Evolutionary conservation across 768 basidiomycete species (phyloP).

Genomic region (Dendrothele bispora): DNA sequence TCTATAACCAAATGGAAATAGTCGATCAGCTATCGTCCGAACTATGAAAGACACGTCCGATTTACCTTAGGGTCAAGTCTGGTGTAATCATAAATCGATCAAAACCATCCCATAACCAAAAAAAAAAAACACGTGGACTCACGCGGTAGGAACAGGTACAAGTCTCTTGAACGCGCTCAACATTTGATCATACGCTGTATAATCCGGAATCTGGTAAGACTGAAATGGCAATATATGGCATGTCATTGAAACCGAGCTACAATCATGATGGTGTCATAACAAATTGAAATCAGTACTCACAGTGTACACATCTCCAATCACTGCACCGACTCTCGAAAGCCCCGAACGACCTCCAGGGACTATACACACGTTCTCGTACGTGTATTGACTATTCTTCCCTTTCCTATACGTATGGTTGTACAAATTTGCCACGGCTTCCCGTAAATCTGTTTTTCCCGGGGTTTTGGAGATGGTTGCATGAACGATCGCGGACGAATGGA

Average conservation of each 20-base stretch:
- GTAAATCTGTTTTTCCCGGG: too few species aligned
- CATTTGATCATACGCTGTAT: conserved; percentile 86
- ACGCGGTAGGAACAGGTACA: conserved; percentile 90
- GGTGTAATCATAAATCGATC: neutral
- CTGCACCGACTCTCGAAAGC: conserved; percentile 87
- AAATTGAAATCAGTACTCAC: conserved; percentile 36
- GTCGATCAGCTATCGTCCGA: conserved; percentile 1
- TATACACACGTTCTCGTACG: conserved; percentile 90
- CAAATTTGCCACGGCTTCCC: conserved; percentile 86
- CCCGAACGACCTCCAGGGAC: conserved; percentile 93
- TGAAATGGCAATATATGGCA: too few species aligned
- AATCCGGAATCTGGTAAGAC: conserved; percentile 91
- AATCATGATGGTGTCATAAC: conserved; percentile 1
- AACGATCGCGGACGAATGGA: too few species aligned
- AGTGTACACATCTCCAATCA: conserved; percentile 86
- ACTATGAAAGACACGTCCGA: neutral
- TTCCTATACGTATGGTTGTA: conserved; percentile 89
- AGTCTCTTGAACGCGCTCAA: conserved; percentile 85
- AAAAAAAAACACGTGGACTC: conserved; percentile 25
- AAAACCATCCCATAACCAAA: conserved; percentile 10
- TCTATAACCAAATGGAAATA: conserved; percentile 30
- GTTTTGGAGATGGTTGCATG: too few species aligned
- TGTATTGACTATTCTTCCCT: conserved; percentile 82
- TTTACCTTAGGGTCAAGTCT: conserved; percentile 34
- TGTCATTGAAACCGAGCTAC: conserved; percentile 1